Evolutionary conservation across 768 basidiomycete genomes (phyloP), one percentile per base, ranked within the genome.

Genomic region (Phlebiopsis flavidoalba): DNA sequence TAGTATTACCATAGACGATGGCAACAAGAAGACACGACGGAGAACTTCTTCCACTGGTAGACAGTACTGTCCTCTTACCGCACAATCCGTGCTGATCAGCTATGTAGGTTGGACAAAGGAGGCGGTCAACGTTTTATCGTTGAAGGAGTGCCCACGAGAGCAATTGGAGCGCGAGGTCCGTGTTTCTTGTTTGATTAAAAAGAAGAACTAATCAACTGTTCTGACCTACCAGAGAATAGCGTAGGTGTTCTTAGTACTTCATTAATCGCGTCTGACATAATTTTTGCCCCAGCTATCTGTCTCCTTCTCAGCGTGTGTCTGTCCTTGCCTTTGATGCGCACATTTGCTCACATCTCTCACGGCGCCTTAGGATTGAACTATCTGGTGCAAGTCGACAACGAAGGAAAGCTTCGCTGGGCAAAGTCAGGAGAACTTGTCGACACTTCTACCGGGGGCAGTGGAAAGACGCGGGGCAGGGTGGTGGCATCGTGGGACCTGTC

Each of bases 31-130:
- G 80, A 87, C 61, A 87, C 87, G 0, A 67, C 64, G 31, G 85
- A 88, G 58, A 88, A 87, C 67, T 88, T 89, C 67, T 89, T 88
- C 72, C 72, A 72, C 61, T 86, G 84, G 84, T 83, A 51, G 50
- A 70, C 35, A 35, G 24, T 33, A 31, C 26, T 53, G 7, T 31
- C 11, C 46, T 53, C 26, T 24, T 5, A 3, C 1, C 19, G 19
- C 48, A 17, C 11, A 55, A 36, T 55, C 22, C 11, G 26, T 14
- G 15, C 37, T 53, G 36, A 53, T 12, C 35, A 31, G 1, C 10
- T 5, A 4, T 10, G 33, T 53, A 87, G 85, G 88, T 77, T 89
- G 0, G 87, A 89, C 63, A 69, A 74, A 37, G 87, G 87, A 0
- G 79, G 67, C 1, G 88, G 87, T 0, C 84, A 83, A 65, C 67